A percentile compares a stretch with the other conserved stretches of the same genome.
Evolutionary conservation across 208 protist genomes (phyloP).

Genomic region (Wallacemonas sp.): DNA sequence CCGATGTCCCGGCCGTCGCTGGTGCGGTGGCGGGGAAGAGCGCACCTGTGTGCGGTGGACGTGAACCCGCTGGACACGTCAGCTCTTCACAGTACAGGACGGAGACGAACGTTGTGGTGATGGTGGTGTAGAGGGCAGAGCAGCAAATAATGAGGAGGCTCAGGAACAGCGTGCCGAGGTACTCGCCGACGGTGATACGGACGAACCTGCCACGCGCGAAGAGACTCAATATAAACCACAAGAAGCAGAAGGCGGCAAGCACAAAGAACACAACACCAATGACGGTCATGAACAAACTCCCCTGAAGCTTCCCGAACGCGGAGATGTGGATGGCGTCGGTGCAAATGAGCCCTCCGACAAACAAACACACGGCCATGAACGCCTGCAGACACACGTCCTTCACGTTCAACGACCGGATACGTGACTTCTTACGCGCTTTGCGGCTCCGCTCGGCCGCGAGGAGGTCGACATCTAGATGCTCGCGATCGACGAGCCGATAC

Average conservation of each 20-base stretch:
- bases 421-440: slow-evolving; percentile 12
- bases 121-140: slow-evolving; percentile 58
- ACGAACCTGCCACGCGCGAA: slow-evolving; percentile 34
- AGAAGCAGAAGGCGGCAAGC: slow-evolving; percentile 3
- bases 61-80: slow-evolving; percentile 33
- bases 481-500: slow-evolving; percentile 43
- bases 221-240: slow-evolving; percentile 42
- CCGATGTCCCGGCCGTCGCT: not conserved
- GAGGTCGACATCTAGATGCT: slow-evolving; percentile 31
- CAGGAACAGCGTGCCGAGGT: slow-evolving; percentile 17
- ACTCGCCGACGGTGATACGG: slow-evolving; percentile 14
- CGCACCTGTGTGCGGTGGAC: slow-evolving; percentile 23
- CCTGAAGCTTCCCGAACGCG: slow-evolving; percentile 27
- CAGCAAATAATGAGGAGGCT: slow-evolving; percentile 32
- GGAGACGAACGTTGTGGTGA: slow-evolving; percentile 54
- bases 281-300: slow-evolving; percentile 24
- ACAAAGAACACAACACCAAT: slow-evolving; percentile 24
- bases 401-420: slow-evolving; percentile 19
- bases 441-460: slow-evolving; percentile 37
- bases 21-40: slow-evolving; percentile 18
- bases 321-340: slow-evolving; percentile 22
- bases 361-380: slow-evolving; percentile 25
- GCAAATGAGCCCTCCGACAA: slow-evolving; percentile 35
- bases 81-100: slow-evolving; percentile 53
- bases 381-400: slow-evolving; percentile 18